Evolutionary conservation across 768 basidiomycete genomes (phyloP).

Genomic region (Udeniomyces megalosporus): DNA sequence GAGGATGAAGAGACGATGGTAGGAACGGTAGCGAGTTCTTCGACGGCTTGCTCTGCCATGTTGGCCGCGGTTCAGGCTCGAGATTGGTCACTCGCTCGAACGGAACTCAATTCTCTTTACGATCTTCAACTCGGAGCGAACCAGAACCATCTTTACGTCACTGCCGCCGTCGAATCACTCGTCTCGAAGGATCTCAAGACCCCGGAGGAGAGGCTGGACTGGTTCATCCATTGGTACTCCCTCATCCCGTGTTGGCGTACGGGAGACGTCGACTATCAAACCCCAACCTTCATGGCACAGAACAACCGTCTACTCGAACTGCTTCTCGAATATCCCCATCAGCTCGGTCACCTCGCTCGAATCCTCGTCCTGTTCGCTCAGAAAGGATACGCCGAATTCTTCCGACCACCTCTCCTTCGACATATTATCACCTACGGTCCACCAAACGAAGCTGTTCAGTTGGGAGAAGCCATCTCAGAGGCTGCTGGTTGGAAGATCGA

Average conservation of each 20-base stretch:
- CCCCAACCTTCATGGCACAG: background rate
- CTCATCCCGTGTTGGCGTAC: background rate
- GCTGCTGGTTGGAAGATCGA: background rate
- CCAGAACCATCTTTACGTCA: background rate
- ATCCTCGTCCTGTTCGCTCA: constrained; percentile 6
- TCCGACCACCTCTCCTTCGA: background rate
- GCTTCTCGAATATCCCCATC: background rate
- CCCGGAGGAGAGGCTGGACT: background rate
- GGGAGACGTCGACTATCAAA: background rate
- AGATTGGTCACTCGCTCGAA: too few relatives aligned
- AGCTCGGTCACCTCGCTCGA: background rate
- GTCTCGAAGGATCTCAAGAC: background rate
- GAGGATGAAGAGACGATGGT: too few relatives aligned
- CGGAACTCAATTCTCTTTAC: too few relatives aligned
- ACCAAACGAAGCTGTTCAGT: background rate
- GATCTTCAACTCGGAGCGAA: too few relatives aligned
- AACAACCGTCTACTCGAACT: background rate
- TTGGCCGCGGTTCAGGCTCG: too few relatives aligned
- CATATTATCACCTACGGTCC: background rate
- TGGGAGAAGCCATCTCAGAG: background rate
- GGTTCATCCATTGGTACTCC: constrained; percentile 12
- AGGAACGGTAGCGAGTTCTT: too few relatives aligned
- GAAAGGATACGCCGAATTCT: constrained; percentile 7
- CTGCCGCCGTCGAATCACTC: background rate
- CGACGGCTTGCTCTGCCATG: too few relatives aligned